Evolutionary conservation across 305 asterid genomes (phyloP).

Genomic region (Nicotiana rustica): DNA sequence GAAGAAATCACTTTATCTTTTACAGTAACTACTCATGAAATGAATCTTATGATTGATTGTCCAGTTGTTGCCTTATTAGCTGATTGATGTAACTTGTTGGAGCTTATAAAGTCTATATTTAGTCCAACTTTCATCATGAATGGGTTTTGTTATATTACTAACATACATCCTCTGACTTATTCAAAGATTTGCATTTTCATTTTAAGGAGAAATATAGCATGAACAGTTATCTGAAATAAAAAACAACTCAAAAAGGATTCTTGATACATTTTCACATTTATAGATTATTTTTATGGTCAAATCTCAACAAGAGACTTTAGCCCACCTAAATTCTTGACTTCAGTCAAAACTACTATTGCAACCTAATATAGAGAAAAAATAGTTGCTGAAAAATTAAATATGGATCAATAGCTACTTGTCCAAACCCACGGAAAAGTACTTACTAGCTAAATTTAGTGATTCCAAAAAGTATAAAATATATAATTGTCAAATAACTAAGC

Average conservation of each 20-base stretch:
- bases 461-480: too few species aligned
- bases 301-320: neutral
- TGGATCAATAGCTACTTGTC: too few species aligned
- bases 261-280: neutral
- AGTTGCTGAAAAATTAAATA: too few species aligned
- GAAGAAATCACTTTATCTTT: neutral
- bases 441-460: too few species aligned
- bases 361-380: too few species aligned
- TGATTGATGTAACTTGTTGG: too few species aligned
- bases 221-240: neutral
- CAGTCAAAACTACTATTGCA: neutral
- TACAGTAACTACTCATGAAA: neutral
- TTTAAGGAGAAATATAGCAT: neutral
- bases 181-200: neutral
- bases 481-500: too few species aligned
- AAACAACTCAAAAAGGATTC: neutral
- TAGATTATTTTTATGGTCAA: neutral
- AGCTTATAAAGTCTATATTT: too few species aligned
- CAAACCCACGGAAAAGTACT: too few species aligned
- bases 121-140: too few species aligned
- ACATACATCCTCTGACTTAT: neutral
- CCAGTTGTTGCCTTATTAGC: too few species aligned
- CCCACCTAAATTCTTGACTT: neutral
- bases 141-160: too few species aligned
- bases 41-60: neutral